Percentiles rank a stretch among this genome's conserved stretches.
phyloP scores from a whole-genome alignment of 441 rosid species.

The Gossypium davidsonii region DNA sequence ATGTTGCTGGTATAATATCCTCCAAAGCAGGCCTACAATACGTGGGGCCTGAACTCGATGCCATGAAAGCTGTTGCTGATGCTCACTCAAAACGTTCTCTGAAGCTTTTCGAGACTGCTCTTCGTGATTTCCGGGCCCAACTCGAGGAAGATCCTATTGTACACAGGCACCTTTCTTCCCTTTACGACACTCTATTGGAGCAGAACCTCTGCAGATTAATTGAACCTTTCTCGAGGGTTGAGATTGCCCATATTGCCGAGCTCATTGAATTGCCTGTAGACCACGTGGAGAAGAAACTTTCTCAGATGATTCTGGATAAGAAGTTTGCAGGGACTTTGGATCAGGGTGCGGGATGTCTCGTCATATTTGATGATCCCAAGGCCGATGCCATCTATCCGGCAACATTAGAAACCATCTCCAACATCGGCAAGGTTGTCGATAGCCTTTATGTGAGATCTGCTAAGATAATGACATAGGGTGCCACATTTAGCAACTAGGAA shows the following conservation, averaged over 20 bases:
- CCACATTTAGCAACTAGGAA: neutral
- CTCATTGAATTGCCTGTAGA: conserved; percentile 65
- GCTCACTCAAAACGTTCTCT: conserved; percentile 82
- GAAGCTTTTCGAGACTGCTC: conserved; percentile 72
- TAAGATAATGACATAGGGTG: conserved; percentile 62
- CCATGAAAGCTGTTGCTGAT: conserved; percentile 97
- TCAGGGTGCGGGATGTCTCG: conserved; percentile 92
- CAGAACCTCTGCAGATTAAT: conserved; percentile 86
- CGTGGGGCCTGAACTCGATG: conserved; percentile 81
- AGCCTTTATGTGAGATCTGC: conserved; percentile 91
- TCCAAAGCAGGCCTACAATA: conserved; percentile 86
- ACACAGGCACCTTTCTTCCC: conserved; percentile 83
- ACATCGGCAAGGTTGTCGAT: conserved; percentile 87
- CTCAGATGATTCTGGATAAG: conserved; percentile 36
- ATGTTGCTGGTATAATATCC: conserved; percentile 76
- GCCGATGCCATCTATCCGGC: conserved; percentile 82
- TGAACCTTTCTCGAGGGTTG: conserved; percentile 89
- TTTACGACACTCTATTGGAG: conserved; percentile 80
- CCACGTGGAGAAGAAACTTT: conserved; percentile 53
- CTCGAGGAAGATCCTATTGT: conserved; percentile 91
- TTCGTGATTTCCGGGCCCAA: conserved; percentile 67
- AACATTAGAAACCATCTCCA: conserved; percentile 76
- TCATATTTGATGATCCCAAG: conserved; percentile 83
- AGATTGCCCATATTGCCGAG: conserved; percentile 75
- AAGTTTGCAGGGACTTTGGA: conserved; percentile 92